A percentile compares a stretch with the other conserved stretches of the same genome.
Conservation (phyloP, 257 asterid species). For the Jacaranda copaia region DNA sequence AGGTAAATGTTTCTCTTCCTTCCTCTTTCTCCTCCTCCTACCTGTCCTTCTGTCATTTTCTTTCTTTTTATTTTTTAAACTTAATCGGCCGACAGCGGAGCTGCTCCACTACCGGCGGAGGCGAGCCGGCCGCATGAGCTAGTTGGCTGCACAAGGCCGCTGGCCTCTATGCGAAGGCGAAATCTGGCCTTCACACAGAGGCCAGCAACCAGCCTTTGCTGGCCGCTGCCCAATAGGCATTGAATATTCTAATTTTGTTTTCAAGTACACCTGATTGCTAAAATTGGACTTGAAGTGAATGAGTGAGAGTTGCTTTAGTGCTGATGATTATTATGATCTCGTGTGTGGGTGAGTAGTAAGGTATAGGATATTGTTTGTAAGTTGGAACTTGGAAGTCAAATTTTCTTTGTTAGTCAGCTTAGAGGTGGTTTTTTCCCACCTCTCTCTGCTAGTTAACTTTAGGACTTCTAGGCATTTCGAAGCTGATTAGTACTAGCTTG, state of each 20-base stretch:
- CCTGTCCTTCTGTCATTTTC: no score
- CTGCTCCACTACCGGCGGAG: no score
- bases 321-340: not conserved
- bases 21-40: no score
- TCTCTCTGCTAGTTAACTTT: constrained; percentile 15
- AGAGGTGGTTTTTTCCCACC: not conserved
- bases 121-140: no score
- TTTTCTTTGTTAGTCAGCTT: constrained; percentile 9
- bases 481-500: constrained; percentile 32
- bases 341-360: not conserved
- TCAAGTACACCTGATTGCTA: constrained; percentile 41
- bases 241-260: constrained; percentile 62
- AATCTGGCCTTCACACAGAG: no score
- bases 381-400: not conserved
- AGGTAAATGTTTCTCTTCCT: no score
- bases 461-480: constrained; percentile 20
- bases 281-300: constrained; percentile 12
- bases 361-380: constrained; percentile 16
- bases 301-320: not conserved
- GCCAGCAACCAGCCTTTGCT: no score
- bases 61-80: no score
- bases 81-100: no score
- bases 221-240: constrained; percentile 28
- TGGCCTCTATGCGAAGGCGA: no score
- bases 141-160: no score